Base-by-base conservation (phyloP, 23 red algal species). In the Pyropia yezoensis region DNA sequence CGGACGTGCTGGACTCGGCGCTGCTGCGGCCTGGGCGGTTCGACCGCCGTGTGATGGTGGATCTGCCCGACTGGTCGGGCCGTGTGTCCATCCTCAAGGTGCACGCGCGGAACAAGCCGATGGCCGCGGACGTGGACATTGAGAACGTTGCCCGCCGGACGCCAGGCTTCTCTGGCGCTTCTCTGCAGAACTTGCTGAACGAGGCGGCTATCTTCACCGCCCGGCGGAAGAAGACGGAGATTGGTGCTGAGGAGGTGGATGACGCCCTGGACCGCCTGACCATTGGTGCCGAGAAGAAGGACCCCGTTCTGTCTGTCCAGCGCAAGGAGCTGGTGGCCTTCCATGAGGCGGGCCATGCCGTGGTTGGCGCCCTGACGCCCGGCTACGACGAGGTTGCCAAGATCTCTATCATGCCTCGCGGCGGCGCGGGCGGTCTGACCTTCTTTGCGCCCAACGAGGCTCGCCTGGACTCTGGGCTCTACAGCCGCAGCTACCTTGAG, bases 181-280 rank as follows among this genome's bases (percentile, higher is more conserved):
- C 79, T 11, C 70, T 98, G 55, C 94, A 98, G 57, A 90, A 91
- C 54, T 66, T 98, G 33, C 57, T 98, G 28, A 98, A 98, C 59
- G 94, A 98, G 71, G 85, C 94, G 3, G 94, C 94, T 14, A 98
- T 98, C 77, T 80, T 91, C 64, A 83, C 94, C 7, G 94, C 94
- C 7, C 82, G 94, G 51, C 87, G 85, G 15, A 71, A 90, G 54
- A 87, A 84, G 67, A 86, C 62, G 0, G 71, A 98, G 69, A 98
- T 98, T 70, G 74, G 79, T 17, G 67, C 65, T 19, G 94, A 98
- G 76, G 94, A 98, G 59, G 63, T 98, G 23, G 88, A 89, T 34
- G 86, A 85, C 23, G 94, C 94, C 13, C 62, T 98, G 19, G 94
- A 98, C 39, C 70, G 94, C 20, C 81, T 98, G 17, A 86, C 80